Evolutionary conservation across 352 stramenopile genomes (phyloP).

Genomic region (Pythium phragmitis): DNA sequence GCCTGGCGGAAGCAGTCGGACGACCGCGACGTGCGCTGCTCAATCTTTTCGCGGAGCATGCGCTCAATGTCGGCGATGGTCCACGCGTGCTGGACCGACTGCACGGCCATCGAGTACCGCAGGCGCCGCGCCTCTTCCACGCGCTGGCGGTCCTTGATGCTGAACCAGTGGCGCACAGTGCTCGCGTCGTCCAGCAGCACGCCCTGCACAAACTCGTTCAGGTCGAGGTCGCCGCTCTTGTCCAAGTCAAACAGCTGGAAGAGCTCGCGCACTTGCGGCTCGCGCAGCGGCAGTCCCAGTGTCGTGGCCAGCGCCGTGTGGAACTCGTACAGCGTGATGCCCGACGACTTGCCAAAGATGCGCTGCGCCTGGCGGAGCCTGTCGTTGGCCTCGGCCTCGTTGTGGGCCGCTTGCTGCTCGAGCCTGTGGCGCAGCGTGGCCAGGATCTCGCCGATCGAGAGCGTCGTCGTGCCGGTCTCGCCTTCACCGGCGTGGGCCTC

Average conservation of each 20-base stretch:
- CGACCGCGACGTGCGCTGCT: conserved; percentile 73
- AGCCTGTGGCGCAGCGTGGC: conserved; percentile 56
- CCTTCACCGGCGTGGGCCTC: conserved; percentile 17
- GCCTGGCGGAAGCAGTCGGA: conserved; percentile 81
- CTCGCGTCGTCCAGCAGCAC: conserved; percentile 74
- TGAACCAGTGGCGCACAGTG: conserved; percentile 42
- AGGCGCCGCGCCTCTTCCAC: conserved; percentile 46
- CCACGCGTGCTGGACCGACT: conserved; percentile 69
- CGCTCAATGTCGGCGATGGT: conserved; percentile 76
- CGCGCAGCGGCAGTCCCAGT: conserved; percentile 52
- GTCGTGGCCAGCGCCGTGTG: conserved; percentile 43
- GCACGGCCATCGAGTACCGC: conserved; percentile 64
- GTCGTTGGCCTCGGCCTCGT: conserved; percentile 62
- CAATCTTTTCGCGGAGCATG: conserved; percentile 82
- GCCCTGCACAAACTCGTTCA: conserved; percentile 82
- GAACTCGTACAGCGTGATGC: conserved; percentile 58
- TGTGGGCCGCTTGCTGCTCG: conserved; percentile 37
- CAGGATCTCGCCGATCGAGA: conserved; percentile 63
- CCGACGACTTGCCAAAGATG: conserved; percentile 64
- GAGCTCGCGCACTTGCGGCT: conserved; percentile 51
- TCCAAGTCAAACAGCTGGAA: conserved; percentile 80
- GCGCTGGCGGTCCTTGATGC: conserved; percentile 51
- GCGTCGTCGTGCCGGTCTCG: conserved; percentile 32
- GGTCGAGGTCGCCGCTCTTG: conserved; percentile 68
- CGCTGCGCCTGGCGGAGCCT: conserved; percentile 74